Conservation (phyloP, 129 eudicot genomes). For the Escallonia rubra region DNA sequence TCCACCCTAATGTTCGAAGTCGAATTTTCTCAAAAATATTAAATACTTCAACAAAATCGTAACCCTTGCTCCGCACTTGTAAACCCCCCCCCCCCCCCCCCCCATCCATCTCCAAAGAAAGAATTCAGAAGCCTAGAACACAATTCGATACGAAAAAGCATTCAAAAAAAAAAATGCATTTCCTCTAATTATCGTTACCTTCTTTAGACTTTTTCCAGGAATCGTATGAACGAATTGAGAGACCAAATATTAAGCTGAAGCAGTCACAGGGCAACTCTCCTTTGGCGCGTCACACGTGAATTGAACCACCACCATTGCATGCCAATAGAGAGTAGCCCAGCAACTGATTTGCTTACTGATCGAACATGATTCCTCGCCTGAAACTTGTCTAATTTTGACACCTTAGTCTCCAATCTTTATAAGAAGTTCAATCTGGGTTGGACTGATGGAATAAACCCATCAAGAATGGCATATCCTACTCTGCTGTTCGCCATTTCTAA, state of each 20-base stretch:
- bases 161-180: too few relatives aligned
- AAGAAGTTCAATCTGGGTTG: not conserved
- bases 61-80: too few relatives aligned
- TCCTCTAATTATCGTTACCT: too few relatives aligned
- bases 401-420: not conserved
- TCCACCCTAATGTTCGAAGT: too few relatives aligned
- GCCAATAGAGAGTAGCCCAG: constrained; percentile 67
- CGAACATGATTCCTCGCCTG: not conserved
- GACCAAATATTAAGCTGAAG: constrained; percentile 12
- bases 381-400: not conserved
- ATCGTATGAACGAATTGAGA: too few relatives aligned
- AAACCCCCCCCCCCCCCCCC: too few relatives aligned
- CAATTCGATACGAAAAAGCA: too few relatives aligned
- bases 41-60: too few relatives aligned
- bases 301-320: constrained; percentile 6
- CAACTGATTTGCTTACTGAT: constrained; percentile 27
- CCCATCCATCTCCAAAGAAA: too few relatives aligned
- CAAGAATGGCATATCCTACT: not conserved
- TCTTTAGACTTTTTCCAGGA: too few relatives aligned
- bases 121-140: too few relatives aligned
- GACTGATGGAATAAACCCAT: not conserved
- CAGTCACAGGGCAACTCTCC: constrained; percentile 65
- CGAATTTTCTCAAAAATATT: too few relatives aligned
- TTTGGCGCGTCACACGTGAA: constrained; percentile 31
- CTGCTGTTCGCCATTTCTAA: not conserved